These are phyloP conservation scores for Hypoxylon sp. DNA, from an alignment of 2,329 filamentous ascomycete species.

Conservation along the genomic window DNA sequence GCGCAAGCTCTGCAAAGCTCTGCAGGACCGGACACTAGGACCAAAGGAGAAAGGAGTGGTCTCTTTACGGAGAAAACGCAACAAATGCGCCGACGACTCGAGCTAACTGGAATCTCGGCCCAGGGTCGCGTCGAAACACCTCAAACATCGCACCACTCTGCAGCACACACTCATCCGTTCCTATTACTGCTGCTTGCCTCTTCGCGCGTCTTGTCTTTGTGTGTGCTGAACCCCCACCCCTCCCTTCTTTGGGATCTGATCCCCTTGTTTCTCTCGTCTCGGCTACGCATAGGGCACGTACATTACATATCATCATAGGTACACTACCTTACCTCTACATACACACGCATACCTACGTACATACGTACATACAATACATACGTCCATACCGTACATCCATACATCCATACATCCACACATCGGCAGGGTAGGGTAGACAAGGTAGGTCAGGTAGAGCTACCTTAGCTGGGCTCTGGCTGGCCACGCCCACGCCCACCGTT, in stretches of 20 bases:
- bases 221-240: constrained; percentile 42
- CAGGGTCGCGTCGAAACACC: constrained; percentile 56
- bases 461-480: constrained; percentile 28
- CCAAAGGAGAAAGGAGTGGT: constrained; percentile 51
- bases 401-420: constrained; percentile 21
- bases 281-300: constrained; percentile 46
- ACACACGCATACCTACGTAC: constrained; percentile 23
- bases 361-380: constrained; percentile 22
- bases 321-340: constrained; percentile 18
- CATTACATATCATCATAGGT: constrained; percentile 29
- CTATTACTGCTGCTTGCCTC: constrained; percentile 31
- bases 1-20: constrained; percentile 27
- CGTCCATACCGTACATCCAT: constrained; percentile 20
- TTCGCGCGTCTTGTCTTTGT: constrained; percentile 25
- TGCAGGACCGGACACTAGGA: constrained; percentile 50
- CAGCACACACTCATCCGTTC: constrained; percentile 42
- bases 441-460: constrained; percentile 29
- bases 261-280: constrained; percentile 44
- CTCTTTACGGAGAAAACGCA: constrained; percentile 52
- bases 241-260: constrained; percentile 42
- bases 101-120: constrained; percentile 57
- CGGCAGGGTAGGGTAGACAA: constrained; percentile 29
- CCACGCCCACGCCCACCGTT: constrained; percentile 41
- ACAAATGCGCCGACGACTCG: constrained; percentile 52
- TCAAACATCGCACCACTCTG: constrained; percentile 54